Conservation (phyloP, 495 filamentous ascomycete species). For the Hamigera avellanea region DNA sequence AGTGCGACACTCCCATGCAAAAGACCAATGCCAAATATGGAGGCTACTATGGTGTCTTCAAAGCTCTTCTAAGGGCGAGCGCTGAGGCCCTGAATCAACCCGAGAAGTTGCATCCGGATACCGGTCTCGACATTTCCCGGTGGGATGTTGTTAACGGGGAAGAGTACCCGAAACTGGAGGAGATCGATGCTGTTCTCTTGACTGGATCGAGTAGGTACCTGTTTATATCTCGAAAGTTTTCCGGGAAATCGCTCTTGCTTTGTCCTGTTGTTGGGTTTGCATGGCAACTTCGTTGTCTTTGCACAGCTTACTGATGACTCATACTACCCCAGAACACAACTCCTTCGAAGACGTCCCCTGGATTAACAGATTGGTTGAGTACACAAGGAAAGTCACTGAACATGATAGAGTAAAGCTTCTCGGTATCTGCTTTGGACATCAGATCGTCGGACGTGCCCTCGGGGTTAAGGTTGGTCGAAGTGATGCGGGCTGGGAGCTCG, state of each 20-base stretch:
- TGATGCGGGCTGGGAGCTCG: conserved; percentile 67
- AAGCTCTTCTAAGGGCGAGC: conserved; percentile 41
- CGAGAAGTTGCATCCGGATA: conserved; percentile 24
- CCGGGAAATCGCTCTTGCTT: too few species aligned
- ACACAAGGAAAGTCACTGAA: conserved; percentile 43
- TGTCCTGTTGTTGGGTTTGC: too few species aligned
- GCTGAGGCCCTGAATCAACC: conserved; percentile 28
- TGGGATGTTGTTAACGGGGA: conserved; percentile 54
- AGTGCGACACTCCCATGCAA: conserved; percentile 62
- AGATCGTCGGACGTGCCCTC: conserved; percentile 73
- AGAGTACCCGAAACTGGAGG: conserved; percentile 55
- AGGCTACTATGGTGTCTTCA: conserved; percentile 65
- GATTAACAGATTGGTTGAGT: conserved; percentile 68
- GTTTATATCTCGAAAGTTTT: too few species aligned
- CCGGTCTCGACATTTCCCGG: conserved; percentile 44
- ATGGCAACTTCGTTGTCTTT: too few species aligned
- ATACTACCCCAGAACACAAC: conserved; percentile 30
- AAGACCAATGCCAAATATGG: conserved; percentile 48
- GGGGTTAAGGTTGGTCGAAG: conserved; percentile 55
- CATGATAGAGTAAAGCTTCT: conserved; percentile 54
- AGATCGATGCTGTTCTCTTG: conserved; percentile 73
- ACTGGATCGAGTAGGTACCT: conserved; percentile 54
- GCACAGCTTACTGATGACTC: too few species aligned
- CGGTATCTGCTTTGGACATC: conserved; percentile 85
- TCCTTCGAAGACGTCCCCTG: conserved; percentile 61